These are phyloP conservation scores for Combretum micranthum DNA, from an alignment of 345 rosid genomes.

Conservation along the genomic window DNA sequence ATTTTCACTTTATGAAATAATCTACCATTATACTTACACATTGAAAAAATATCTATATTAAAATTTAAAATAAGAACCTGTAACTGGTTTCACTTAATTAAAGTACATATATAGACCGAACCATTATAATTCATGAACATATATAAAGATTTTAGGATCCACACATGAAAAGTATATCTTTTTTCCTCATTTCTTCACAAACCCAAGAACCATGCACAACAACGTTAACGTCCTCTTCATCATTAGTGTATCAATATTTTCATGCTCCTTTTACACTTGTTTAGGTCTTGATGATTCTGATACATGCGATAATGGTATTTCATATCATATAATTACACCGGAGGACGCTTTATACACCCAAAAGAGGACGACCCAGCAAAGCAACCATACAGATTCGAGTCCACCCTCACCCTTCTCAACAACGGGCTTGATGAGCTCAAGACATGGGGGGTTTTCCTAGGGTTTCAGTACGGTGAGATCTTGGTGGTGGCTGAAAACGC, in stretches of 20 bases:
- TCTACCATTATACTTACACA: too few relatives aligned
- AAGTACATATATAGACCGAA: too few relatives aligned
- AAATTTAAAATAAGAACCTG: too few relatives aligned
- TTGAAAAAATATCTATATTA: too few relatives aligned
- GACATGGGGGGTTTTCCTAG: slow-evolving; percentile 39
- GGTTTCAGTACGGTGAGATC: slow-evolving; percentile 36
- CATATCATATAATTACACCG: slow-evolving; percentile 27
- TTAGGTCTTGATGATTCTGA: too few relatives aligned
- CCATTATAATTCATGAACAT: too few relatives aligned
- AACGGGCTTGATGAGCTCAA: slow-evolving; percentile 33
- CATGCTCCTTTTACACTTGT: slow-evolving; percentile 5
- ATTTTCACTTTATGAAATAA: neutral
- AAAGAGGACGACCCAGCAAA: slow-evolving; percentile 15
- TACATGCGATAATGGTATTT: slow-evolving; percentile 30
- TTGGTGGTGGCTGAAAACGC: slow-evolving; percentile 30
- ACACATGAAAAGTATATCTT: too few relatives aligned
- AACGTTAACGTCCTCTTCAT: neutral
- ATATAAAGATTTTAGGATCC: too few relatives aligned
- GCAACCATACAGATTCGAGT: slow-evolving; percentile 36
- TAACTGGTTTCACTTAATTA: too few relatives aligned
- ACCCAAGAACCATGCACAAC: slow-evolving; percentile 5
- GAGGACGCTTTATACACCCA: slow-evolving; percentile 24
- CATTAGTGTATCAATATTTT: slow-evolving; percentile 1
- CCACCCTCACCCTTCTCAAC: slow-evolving; percentile 27
- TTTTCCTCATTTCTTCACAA: neutral